Conservation (phyloP, 78 protist species). For the Parvularia atlantis region DNA sequence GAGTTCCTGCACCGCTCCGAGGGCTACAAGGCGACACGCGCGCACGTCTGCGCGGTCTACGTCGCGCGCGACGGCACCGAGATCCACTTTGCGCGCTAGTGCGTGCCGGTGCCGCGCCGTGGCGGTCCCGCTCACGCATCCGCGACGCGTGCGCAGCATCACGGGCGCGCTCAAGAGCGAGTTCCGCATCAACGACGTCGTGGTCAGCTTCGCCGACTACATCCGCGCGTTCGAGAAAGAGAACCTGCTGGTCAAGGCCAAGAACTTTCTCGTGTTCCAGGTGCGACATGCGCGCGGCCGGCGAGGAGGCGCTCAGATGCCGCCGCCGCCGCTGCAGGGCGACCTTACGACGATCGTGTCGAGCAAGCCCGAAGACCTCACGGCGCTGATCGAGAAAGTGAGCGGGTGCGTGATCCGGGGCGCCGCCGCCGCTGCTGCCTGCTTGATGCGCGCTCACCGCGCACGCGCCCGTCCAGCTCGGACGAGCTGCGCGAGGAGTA, state of each 20-base stretch:
- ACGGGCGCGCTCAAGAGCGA: no score
- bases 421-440: background rate
- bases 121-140: no score
- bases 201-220: constrained; percentile 37
- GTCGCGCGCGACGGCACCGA: no score
- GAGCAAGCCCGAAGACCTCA: constrained; percentile 70
- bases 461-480: constrained; percentile 23
- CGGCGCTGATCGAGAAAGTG: constrained; percentile 69
- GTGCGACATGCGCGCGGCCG: background rate
- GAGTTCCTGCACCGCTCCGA: no score
- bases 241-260: constrained; percentile 46
- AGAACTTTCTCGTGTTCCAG: constrained; percentile 88
- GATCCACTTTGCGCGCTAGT: no score
- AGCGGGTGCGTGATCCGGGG: no score
- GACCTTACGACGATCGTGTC: constrained; percentile 80
- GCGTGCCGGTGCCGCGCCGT: no score
- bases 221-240: constrained; percentile 14
- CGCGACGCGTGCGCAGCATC: no score
- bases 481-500: constrained; percentile 31
- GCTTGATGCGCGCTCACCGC: no score
- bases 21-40: no score
- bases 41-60: no score
- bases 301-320: background rate
- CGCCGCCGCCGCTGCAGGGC: no score
- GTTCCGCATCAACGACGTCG: constrained; percentile 31